Percentiles rank a stretch among this genome's conserved stretches.
Conservation (phyloP, 2,329 filamentous ascomycete species). For the Bipolaris cookei region DNA sequence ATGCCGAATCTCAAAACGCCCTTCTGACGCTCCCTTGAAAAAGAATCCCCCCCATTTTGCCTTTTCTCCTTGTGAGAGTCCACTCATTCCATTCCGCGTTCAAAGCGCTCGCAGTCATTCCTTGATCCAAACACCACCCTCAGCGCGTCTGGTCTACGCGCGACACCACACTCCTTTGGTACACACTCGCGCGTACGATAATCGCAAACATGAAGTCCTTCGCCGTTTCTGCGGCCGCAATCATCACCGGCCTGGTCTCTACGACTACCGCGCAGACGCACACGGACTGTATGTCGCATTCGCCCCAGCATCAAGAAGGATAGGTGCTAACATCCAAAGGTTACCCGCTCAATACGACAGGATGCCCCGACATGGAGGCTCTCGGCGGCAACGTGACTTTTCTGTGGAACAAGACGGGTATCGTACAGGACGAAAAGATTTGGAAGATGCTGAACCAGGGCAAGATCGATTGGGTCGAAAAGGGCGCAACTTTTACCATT, state of each 20-base stretch:
- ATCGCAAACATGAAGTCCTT: slow-evolving; percentile 39
- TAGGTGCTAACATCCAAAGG: slow-evolving; percentile 44
- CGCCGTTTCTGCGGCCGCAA: slow-evolving; percentile 45
- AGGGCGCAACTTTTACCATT: slow-evolving; percentile 76
- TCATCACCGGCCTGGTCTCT: slow-evolving; percentile 49
- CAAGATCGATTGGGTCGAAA: slow-evolving; percentile 64
- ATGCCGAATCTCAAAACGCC: slow-evolving; percentile 33
- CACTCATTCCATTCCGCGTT: slow-evolving; percentile 41
- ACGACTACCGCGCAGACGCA: slow-evolving; percentile 72
- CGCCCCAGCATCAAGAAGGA: neutral
- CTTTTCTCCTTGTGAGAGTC: slow-evolving; percentile 31
- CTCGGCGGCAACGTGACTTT: slow-evolving; percentile 65
- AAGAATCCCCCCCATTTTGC: slow-evolving; percentile 20
- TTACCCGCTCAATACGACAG: slow-evolving; percentile 72
- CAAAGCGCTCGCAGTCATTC: slow-evolving; percentile 28
- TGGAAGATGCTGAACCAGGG: slow-evolving; percentile 73
- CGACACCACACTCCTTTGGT: slow-evolving; percentile 41
- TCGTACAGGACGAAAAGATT: slow-evolving; percentile 45
- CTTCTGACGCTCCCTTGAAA: slow-evolving; percentile 33
- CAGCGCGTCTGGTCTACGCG: slow-evolving; percentile 48
- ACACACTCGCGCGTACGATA: slow-evolving; percentile 11
- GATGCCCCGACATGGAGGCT: slow-evolving; percentile 74
- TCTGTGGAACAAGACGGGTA: slow-evolving; percentile 61
- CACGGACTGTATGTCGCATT: slow-evolving; percentile 61
- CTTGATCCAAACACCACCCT: slow-evolving; percentile 24